A percentile compares a stretch with the other conserved stretches of the same genome.
phyloP scores from a whole-genome alignment of 192 early-diverging fungal species.

The Borealophlyctis nickersoniae region DNA sequence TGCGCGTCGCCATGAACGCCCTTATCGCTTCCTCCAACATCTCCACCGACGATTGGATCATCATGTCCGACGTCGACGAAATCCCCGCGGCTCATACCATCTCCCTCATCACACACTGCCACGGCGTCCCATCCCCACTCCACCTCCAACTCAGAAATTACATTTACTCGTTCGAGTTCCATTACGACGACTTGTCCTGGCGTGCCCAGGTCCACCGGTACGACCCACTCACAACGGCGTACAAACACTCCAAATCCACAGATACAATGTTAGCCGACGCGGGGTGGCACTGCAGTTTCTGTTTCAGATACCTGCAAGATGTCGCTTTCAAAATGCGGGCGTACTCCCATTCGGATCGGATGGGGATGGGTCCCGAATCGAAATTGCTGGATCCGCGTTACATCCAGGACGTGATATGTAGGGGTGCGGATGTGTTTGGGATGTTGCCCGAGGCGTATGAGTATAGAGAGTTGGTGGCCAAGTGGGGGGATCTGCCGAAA shows the following conservation, averaged over 20 bases:
- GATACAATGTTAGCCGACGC: constrained; percentile 49
- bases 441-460: constrained; percentile 61
- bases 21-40: constrained; percentile 26
- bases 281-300: constrained; percentile 69
- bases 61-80: constrained; percentile 63
- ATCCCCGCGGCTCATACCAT: constrained; percentile 46
- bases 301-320: constrained; percentile 53
- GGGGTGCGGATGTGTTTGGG: constrained; percentile 63
- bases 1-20: constrained; percentile 43
- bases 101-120: constrained; percentile 41
- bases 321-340: constrained; percentile 63
- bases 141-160: constrained; percentile 54
- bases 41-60: constrained; percentile 43
- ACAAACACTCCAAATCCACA: constrained; percentile 36
- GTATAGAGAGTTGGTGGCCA: constrained; percentile 50
- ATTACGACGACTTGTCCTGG: constrained; percentile 42
- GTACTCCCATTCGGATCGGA: constrained; percentile 59
- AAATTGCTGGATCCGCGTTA: constrained; percentile 29
- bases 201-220: constrained; percentile 43
- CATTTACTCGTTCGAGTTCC: constrained; percentile 64
- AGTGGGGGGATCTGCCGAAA: constrained; percentile 40
- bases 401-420: constrained; percentile 54
- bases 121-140: constrained; percentile 40
- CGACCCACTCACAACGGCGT: constrained; percentile 24
- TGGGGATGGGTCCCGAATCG: constrained; percentile 19